Base-by-base conservation (phyloP, 495 filamentous ascomycete species). In the Pyronema domesticum region DNA sequence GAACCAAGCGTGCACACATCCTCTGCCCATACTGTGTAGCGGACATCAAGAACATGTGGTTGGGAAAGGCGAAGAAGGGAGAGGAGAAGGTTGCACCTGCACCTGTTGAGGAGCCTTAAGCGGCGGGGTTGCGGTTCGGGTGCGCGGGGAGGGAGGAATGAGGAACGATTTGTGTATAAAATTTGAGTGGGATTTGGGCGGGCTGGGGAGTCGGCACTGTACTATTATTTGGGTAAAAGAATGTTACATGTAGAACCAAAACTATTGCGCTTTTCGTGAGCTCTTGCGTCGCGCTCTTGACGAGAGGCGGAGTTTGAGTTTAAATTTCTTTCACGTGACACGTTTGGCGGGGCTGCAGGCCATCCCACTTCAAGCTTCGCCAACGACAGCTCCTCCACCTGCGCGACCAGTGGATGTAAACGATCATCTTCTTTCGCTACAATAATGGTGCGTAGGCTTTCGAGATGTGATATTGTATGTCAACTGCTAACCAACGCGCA, bases 11-110 rank as follows among this genome's bases (percentile, higher is more conserved):
- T 64, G 78, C 85, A 61, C 91, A 99, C 72, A 68, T 83, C 37
- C 63, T 96, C 53, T 99, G 91, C 68, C 78, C 86, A 33, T 76
- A 84, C 58, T 99, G 91, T 67, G 83, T 88, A 30, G 65, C 75
- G 63, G 76, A 83, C 81, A 75, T 73, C 44, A 67, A 67, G 50
- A 55, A 60, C 47, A 61, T 69, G 55, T 73, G 70, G 70, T 64
- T 54, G 18, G 52, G 57, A 46, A 56, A 49, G 47, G 60, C 56
- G 17, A 37, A 34, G 17, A 45, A 14, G 17, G 33, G 10, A 45
- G 42, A 36, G 30, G 9, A 13, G 47, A 34, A 50, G 47, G 47
- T 34, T 13, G 7, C 23, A 30, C 23, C 23, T 30, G 23, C 23
- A 30, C 23, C 23, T 30, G 23, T 30, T 30, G 23, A 30, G 23